A percentile compares a stretch with the other conserved stretches of the same genome.
These are phyloP conservation scores for Globisporangium paddicum DNA, from an alignment of 352 stramenopile genomes.

Conservation along the genomic window DNA sequence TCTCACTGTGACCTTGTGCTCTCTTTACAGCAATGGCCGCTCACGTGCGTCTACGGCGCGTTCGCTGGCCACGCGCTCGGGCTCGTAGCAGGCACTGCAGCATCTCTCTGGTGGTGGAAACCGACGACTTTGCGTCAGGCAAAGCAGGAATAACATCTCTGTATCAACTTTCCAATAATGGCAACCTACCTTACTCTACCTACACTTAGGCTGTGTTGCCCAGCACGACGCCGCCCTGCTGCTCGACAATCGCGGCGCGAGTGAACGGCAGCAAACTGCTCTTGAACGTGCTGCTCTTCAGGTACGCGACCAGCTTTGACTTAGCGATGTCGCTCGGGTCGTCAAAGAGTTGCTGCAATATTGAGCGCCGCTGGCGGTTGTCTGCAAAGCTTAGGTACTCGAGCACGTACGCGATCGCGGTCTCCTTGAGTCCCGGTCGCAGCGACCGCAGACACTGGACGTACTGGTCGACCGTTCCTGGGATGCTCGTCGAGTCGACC, in stretches of 20 bases:
- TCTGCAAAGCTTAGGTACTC: constrained; percentile 67
- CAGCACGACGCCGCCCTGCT: neutral
- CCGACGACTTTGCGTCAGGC: neutral
- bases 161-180: neutral
- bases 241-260: neutral
- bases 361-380: constrained; percentile 32
- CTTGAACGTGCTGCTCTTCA: constrained; percentile 72
- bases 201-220: neutral
- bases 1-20: neutral
- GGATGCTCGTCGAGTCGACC: constrained; percentile 33
- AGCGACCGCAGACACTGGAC: constrained; percentile 41
- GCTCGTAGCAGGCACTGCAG: constrained; percentile 16
- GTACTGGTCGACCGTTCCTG: constrained; percentile 35
- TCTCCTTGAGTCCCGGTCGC: constrained; percentile 53
- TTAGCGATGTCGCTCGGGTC: constrained; percentile 75
- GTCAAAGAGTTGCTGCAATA: constrained; percentile 66
- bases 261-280: constrained; percentile 23
- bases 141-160: constrained; percentile 3
- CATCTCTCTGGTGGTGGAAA: neutral
- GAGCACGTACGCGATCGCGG: constrained; percentile 49
- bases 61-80: constrained; percentile 45
- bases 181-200: neutral
- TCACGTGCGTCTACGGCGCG: constrained; percentile 77
- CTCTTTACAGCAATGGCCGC: constrained; percentile 72
- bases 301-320: constrained; percentile 59